phyloP scores from a whole-genome alignment of 106 monocot genomes.

The Xerophyta viscosa region DNA sequence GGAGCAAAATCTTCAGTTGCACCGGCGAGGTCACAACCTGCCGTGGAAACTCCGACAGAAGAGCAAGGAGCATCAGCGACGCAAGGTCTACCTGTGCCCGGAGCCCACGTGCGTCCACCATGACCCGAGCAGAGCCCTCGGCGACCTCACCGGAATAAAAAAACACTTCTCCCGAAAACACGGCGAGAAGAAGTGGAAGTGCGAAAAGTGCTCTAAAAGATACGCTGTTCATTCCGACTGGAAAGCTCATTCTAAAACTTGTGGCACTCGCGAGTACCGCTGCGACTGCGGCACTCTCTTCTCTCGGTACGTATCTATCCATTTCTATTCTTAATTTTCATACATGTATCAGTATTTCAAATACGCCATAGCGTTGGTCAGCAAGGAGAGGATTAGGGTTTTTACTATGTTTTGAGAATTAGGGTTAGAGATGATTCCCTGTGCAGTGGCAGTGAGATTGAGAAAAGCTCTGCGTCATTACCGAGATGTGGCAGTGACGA shows the following conservation, averaged over 20 bases:
- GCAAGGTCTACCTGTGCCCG: conserved; percentile 81
- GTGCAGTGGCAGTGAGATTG: neutral
- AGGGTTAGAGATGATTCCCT: conserved; percentile 26
- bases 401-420: conserved; percentile 19
- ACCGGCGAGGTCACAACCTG: conserved; percentile 81
- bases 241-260: conserved; percentile 97
- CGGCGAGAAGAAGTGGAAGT: conserved; percentile 99
- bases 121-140: conserved; percentile 83
- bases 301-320: conserved; percentile 53
- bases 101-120: conserved; percentile 92
- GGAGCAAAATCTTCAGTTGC: conserved; percentile 84
- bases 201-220: conserved; percentile 91
- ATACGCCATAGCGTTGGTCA: neutral
- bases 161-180: conserved; percentile 97
- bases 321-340: neutral
- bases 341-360: neutral
- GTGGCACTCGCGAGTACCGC: conserved; percentile 90
- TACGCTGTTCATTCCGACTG: conserved; percentile 97
- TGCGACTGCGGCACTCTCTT: conserved; percentile 99
- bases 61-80: conserved; percentile 38
- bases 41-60: conserved; percentile 93
- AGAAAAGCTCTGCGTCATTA: neutral
- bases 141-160: conserved; percentile 97
- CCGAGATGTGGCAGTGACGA: conserved; percentile 4
- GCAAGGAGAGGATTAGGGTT: neutral